These are phyloP conservation scores for Cornus controversa DNA, from an alignment of 148 eudicot genomes.

Conservation along the genomic window DNA sequence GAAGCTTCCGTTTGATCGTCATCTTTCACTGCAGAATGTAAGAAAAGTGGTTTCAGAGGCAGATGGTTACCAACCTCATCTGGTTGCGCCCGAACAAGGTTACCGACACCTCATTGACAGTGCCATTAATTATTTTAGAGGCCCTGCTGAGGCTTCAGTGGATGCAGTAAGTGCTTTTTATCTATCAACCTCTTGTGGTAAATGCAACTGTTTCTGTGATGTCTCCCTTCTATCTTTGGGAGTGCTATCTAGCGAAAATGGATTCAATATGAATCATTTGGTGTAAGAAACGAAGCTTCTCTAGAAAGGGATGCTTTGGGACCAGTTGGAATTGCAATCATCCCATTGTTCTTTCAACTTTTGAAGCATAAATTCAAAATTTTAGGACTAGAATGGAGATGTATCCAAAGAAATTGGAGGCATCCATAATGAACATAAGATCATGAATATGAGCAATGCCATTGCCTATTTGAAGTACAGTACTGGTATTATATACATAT, in stretches of 20 bases:
- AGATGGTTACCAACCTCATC: slow-evolving; percentile 87
- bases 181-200: too few relatives aligned
- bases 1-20: slow-evolving; percentile 69
- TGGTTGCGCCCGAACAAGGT: slow-evolving; percentile 86
- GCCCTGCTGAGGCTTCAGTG: slow-evolving; percentile 79
- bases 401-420: background rate
- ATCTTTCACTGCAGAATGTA: slow-evolving; percentile 64
- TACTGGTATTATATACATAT: too few relatives aligned
- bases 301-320: background rate
- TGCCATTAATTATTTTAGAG: slow-evolving; percentile 49
- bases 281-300: background rate
- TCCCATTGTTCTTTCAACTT: background rate
- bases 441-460: too few relatives aligned
- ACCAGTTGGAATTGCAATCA: slow-evolving; percentile 2
- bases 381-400: background rate
- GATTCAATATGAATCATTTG: background rate
- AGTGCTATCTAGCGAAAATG: background rate
- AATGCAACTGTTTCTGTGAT: background rate
- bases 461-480: too few relatives aligned
- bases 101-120: slow-evolving; percentile 85
- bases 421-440: background rate
- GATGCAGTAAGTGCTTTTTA: slow-evolving; percentile 63
- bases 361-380: slow-evolving; percentile 5
- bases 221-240: background rate
- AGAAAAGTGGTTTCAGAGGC: slow-evolving; percentile 69